Evolutionary conservation across 371 early-diverging fungal species (phyloP), one percentile per base, ranked within the genome.

Genomic region (Zancudomyces culisetae): DNA sequence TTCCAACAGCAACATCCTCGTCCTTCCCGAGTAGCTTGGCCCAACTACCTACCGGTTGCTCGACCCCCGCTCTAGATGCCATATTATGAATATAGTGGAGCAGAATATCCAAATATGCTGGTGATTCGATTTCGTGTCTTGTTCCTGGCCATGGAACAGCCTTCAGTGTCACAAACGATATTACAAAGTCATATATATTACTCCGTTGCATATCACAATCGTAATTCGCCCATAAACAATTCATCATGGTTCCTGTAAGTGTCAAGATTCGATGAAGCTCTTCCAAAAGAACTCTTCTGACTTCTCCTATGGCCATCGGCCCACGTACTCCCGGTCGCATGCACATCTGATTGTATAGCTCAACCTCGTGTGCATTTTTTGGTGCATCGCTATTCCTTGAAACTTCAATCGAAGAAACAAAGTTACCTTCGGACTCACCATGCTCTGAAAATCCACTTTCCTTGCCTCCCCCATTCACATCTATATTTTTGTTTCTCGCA

Each of bases 181-280:
- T 70, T 35, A 86, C 60, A 30, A 90, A 88, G 56, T 92, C 90
- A 69, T 81, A 90, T 29, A 93, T 62, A 62, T 90, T 81, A 27
- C 80, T 79, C 41, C 80, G 76, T 39, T 78, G 72, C 54, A 82
- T 51, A 55, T 88, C 81, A 48, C 90, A 85, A 64, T 96, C 97
- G 60, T 85, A 93, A 63, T 90, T 87, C 50, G 87, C 80, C 83
- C 90, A 96, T 26, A 96, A 71, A 52, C 90, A 90, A 0, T 77
- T 70, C 66, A 86, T 72, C 56, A 93, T 81, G 0, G 80, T 74
- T 10, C 87, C 81, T 40, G 70, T 70, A 45, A 81, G 70, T 21
- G 74, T 71, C 52, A 79, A 54, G 42, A 68, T 68, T 51, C 83
- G 74, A n/a, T 81, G 70, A 45, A 91, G 56, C 39, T 84, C 77